Base-by-base conservation (phyloP, 768 basidiomycete species). In the Leccinum barrowsii region DNA sequence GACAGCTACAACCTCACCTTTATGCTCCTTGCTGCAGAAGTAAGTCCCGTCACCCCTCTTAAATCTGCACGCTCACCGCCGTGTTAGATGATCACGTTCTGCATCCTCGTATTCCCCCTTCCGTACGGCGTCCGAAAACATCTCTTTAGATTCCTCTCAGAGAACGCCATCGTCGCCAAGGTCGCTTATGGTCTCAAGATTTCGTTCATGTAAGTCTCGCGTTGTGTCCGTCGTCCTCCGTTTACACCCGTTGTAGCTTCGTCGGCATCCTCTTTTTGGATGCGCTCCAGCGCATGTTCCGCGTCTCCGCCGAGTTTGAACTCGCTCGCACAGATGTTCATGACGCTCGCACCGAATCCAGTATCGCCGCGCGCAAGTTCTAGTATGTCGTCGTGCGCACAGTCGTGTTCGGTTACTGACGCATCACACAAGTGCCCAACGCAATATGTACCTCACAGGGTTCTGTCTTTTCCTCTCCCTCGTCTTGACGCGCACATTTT, bases 401-500 rank as follows among this genome's bases (percentile, higher is more conserved):
- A 12, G 17, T 22, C 2, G 19, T 11, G 30, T 30, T 17, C 11
- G 5, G 35, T 11, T 22, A 5, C 40, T 63, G 4, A 67, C 12
- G 1, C 3, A 10, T 42, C 21, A 4, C 54, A 2, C 24, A 94
- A 40, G 91, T 66, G 82, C 92, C 2, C 92, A 95, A 71, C 82
- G 94, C 56, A 97, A 96, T 70, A 86, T 88, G 58, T 98, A 98
- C 72, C 82, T 98, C 15, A 95, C 94, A 7, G 92, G 92, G 0
- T 94, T 93, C 73, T 92, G 90, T 59, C 81, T 99, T 49, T 97
- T 98, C 86, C 86, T 99, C 21, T 97, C 96, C 8, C 86, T 98
- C 57, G 88, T 97, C 65, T 85, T 98, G 64, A 89, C 94, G 2
- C 87, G 95, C 66, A 91, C 90, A 4, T 98, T 98, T 78, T 87